phyloP scores from a whole-genome alignment of 345 rosid genomes.

The Barbarea vulgaris region DNA sequence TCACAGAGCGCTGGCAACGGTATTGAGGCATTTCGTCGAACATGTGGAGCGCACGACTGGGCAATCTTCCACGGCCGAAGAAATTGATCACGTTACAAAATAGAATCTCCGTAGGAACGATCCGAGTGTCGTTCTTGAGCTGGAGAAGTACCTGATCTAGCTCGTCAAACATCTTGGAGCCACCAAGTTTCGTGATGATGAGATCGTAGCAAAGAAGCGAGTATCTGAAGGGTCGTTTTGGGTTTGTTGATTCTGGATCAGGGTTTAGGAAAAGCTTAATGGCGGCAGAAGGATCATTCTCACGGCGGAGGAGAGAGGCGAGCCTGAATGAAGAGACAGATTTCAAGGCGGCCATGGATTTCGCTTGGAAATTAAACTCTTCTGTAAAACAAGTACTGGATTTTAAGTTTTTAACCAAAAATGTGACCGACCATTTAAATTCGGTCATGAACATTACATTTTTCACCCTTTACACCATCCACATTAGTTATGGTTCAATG shows the following conservation, averaged over 20 bases:
- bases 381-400: not conserved
- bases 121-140: conserved; percentile 53
- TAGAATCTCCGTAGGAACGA: conserved; percentile 56
- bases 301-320: conserved; percentile 65
- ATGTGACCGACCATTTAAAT: no score
- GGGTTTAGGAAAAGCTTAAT: conserved; percentile 61
- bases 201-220: conserved; percentile 73
- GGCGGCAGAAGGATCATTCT: conserved; percentile 68
- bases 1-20: conserved; percentile 57
- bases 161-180: conserved; percentile 74
- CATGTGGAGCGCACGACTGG: conserved; percentile 51
- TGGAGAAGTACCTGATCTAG: conserved; percentile 61
- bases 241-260: conserved; percentile 29
- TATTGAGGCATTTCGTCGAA: conserved; percentile 71
- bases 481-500: no score
- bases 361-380: not conserved
- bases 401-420: no score
- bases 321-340: conserved; percentile 61
- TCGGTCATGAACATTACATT: not conserved
- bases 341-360: conserved; percentile 41
- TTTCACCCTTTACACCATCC: no score
- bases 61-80: conserved; percentile 59
- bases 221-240: conserved; percentile 47
- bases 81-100: conserved; percentile 65
- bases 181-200: conserved; percentile 76